Evolutionary conservation across 2,329 filamentous ascomycete genomes (phyloP), one percentile per base, ranked within the genome.

Genomic region (Cladorrhinum sp.): DNA sequence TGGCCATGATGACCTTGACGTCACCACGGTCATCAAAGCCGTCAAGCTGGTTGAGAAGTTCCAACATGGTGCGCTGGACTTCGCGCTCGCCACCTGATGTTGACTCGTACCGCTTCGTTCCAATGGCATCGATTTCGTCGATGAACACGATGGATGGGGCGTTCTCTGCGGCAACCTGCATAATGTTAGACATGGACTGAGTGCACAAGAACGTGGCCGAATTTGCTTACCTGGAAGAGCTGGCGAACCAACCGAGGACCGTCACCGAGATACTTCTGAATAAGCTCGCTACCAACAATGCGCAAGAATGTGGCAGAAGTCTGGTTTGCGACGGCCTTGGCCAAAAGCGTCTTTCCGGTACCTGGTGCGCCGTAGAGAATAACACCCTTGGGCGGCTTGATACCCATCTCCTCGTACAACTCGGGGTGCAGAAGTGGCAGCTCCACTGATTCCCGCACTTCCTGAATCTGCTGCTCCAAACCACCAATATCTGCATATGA

Each of bases 1-100:
- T 99, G 12, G 95, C 96, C 93, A 99, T 98, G 76, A 99, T 94
- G 64, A 99, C 95, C 82, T 99, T 99, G 77, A 99, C 94, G 73
- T 99, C 95, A 69, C 95, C 96, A 63, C 95, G 91, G 76, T 99
- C 96, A 73, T 99, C 95, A 78, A 99, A 99, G 71, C 95, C 95
- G 74, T 99, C 95, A 8, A 99, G 87, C 80, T 99, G 95, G 78
- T 99, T 99, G 48, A 99, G 87, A 58, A 99, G 85, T 73, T 99
- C 95, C 76, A 99, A 80, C 95, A 99, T 99, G 54, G 95, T 99
- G 75, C 95, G 88, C 80, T 99, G 95, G 42, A 99, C 92, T 76
- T 99, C 95, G 68, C 94, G 90, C 76, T 99, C 95, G 74, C 96
- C 95, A 65, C 95, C 95, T 0, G 94, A 97, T 53, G 92, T 96